These are phyloP conservation scores for Ceratorhiza oryzae-sativae DNA, from an alignment of 1,284 basidiomycete genomes.

Conservation along the genomic window DNA sequence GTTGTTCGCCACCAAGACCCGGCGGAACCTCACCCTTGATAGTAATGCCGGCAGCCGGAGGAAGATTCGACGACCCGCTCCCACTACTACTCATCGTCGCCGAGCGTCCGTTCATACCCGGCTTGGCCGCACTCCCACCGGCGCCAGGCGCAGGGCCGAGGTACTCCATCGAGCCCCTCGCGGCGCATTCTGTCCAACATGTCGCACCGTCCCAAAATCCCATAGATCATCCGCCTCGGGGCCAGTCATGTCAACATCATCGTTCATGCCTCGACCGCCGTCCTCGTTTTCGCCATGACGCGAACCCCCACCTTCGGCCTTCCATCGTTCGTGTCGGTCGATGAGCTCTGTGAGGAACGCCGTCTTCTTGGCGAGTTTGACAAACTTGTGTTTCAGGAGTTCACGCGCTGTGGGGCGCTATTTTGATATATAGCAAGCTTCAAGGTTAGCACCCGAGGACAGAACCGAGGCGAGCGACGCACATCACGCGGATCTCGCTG, in stretches of 20 bases:
- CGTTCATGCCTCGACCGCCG: conserved; percentile 62
- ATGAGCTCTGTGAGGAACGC: conserved; percentile 94
- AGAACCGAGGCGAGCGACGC: conserved; percentile 48
- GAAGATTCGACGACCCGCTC: conserved; percentile 27
- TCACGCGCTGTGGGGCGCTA: conserved; percentile 94
- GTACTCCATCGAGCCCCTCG: conserved; percentile 35
- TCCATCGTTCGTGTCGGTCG: conserved; percentile 93
- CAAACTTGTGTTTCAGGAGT: conserved; percentile 94
- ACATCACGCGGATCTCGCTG: conserved; percentile 94
- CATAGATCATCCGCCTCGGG: conserved; percentile 83
- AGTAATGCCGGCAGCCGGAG: conserved; percentile 54
- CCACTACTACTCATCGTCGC: conserved; percentile 27
- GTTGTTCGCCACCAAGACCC: conserved; percentile 51
- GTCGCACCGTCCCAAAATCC: conserved; percentile 92
- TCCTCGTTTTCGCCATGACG: conserved; percentile 72
- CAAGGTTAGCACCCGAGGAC: background rate
- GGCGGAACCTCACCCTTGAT: conserved; percentile 65
- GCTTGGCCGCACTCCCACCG: background rate
- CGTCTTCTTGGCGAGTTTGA: conserved; percentile 93
- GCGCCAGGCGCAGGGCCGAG: conserved; percentile 4
- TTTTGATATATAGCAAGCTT: conserved; percentile 33
- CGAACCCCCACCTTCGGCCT: conserved; percentile 81
- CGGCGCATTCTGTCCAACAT: conserved; percentile 52
- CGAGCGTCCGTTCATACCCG: conserved; percentile 31
- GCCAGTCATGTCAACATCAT: conserved; percentile 55